Evolutionary conservation across 106 monocot species (phyloP), one percentile per base, ranked within the genome.

Genomic region (Iris macrosiphon): DNA sequence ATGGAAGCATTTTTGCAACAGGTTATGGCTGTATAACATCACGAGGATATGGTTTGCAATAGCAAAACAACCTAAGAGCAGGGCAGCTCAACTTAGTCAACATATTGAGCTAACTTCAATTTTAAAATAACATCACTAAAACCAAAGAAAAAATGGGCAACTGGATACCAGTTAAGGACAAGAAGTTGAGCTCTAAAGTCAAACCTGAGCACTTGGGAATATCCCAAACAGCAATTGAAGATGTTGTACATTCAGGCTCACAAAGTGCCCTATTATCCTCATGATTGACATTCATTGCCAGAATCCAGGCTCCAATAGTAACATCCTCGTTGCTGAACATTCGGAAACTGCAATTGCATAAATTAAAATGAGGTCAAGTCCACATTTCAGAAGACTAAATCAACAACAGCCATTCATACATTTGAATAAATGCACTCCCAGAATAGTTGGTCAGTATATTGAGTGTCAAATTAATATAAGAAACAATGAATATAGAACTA

Each of bases 301-400:
- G 75, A 81, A 95, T 95, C 95, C 95, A 95, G 1, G 95, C 55
- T 25, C 95, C 95, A 17, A 95, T 82, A 0, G 89, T 89, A 30
- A 89, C 89, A 63, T 95, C 95, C 45, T 95, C 95, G 57, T 95
- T 95, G 73, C 79, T 95, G 65, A 89, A 95, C 95, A 95, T 77
- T 45, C 95, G 69, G 52, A 84, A 95, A 67, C 94, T 95, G 82
- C 28, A 70, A 59, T 43, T 9, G 53, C 35, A 55, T 32, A 48
- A 6, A 55, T 16, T 9, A 45, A 24, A n/a, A 32, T 10, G 6
- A 40, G 26, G 17, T 24, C 14, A 56, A 0, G 40, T 22, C 29
- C 10, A 3, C 6, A 52, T 38, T n/a, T 26, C 11, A 22, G 4
- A 52, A 49, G 21, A 13, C 33, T 21, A 13, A 26, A 32, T n/a